Evolutionary conservation across 129 eudicot species (phyloP), one percentile per base, ranked within the genome.

Genomic region (Artemisia tridentata): DNA sequence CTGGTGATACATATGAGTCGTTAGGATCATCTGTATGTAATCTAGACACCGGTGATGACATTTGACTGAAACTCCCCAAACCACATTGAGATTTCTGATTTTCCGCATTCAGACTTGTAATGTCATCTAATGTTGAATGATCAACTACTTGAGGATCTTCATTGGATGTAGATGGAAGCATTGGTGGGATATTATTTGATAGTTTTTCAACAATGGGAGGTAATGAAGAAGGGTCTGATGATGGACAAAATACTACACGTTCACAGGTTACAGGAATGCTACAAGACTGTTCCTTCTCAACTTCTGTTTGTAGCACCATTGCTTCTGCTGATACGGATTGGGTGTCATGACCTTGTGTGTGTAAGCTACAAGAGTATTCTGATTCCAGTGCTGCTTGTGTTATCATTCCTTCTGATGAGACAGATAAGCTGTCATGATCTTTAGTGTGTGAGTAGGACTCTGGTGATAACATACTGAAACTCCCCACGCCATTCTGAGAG

Each of bases 331-430:
- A 34, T 34, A 34, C 43, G 43, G 43, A 34, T 34, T 34, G 43
- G 9, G 43, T 34, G 43, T 5, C 9, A 34, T 34, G 43, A 34
- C 8, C 43, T 34, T 34, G 6, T 34, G 43, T 34, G 43, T 34
- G 43, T 7, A 34, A 34, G 43, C 43, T 34, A 46, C 71, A 47
- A 0, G 71, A 23, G 63, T 54, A 77, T 54, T 81, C 20, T 27
- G 86, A 57, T 55, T 55, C 27, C 46, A 70, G 72, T 72, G 67
- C 77, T 64, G 75, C 54, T 41, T 80, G 75, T 29, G 81, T 31
- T 16, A 18, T 67, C 48, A 3, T 14, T 16, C 65, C 45, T 58
- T 77, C 83, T 8, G 60, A 62, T 29, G 67, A 34, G 34, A 29
- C 57, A 78, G 72, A 65, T 65, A 47, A 71, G 41, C 34, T 43